A percentile compares a stretch with the other conserved stretches of the same genome.
Conservation (phyloP, 139 green algal genomes). For the Volvox africanus region DNA sequence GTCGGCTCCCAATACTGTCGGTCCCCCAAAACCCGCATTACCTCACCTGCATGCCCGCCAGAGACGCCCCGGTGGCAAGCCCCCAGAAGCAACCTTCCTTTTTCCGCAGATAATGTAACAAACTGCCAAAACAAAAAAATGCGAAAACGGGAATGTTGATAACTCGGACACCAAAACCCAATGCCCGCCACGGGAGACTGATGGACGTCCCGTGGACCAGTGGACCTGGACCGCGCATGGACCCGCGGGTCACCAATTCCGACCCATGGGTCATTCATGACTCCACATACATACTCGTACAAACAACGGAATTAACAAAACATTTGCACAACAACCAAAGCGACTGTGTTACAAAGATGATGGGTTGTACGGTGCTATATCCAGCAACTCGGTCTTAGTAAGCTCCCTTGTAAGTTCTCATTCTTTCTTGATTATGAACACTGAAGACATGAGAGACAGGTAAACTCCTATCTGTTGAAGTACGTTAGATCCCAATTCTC, state of each 20-base stretch:
- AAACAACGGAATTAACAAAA: too few species aligned
- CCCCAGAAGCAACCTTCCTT: constrained; percentile 1
- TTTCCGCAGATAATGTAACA: background rate
- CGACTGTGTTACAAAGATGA: too few species aligned
- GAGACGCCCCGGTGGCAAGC: background rate
- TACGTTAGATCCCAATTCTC: background rate
- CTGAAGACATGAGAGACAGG: too few species aligned
- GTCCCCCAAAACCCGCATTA: background rate
- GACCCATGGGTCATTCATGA: background rate
- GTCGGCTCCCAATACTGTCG: background rate
- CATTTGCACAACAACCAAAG: too few species aligned
- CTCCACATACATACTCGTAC: background rate
- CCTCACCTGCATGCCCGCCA: background rate
- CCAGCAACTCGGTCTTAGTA: too few species aligned
- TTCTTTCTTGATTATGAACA: too few species aligned
- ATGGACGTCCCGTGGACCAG: background rate
- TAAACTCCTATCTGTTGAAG: background rate
- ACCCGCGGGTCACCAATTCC: background rate
- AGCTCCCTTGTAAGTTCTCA: too few species aligned
- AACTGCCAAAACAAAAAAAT: background rate
- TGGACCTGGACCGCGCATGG: background rate
- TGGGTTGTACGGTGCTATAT: too few species aligned
- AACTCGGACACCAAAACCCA: too few species aligned
- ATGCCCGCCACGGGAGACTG: background rate
- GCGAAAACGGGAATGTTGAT: background rate